phyloP scores from a whole-genome alignment of 805 yeast species.

The Metschnikowia matae region DNA sequence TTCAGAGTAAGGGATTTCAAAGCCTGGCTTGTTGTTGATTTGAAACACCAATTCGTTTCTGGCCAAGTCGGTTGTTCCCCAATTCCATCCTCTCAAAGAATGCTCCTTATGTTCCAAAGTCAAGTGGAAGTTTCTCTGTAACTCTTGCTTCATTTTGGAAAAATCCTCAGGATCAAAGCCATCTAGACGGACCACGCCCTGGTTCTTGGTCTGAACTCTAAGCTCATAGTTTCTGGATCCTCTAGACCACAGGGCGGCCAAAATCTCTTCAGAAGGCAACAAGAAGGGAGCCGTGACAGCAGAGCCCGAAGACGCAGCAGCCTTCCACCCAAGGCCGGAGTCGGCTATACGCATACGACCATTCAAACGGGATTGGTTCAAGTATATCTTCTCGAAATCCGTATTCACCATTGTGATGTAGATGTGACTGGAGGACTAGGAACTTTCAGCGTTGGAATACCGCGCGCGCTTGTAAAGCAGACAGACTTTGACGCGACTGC shows the following conservation, averaged over 20 bases:
- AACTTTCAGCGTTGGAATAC: background rate
- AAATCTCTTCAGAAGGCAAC: constrained; percentile 80
- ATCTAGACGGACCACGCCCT: constrained; percentile 82
- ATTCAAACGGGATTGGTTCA: constrained; percentile 75
- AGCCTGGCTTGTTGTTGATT: constrained; percentile 82
- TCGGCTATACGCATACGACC: constrained; percentile 95
- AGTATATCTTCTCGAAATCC: constrained; percentile 89
- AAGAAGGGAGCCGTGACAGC: constrained; percentile 63
- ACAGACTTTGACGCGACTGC: background rate
- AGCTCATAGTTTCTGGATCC: constrained; percentile 91
- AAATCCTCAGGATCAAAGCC: constrained; percentile 89
- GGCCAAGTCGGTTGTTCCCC: constrained; percentile 94
- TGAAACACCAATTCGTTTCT: constrained; percentile 85
- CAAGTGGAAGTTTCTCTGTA: constrained; percentile 69
- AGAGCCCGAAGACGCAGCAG: constrained; percentile 46
- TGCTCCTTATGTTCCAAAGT: constrained; percentile 83
- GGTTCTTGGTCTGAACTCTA: constrained; percentile 81
- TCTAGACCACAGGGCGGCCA: constrained; percentile 83
- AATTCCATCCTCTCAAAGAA: constrained; percentile 96
- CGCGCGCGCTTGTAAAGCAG: background rate
- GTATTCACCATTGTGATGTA: constrained; percentile 38
- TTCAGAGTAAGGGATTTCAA: constrained; percentile 80
- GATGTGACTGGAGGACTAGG: background rate
- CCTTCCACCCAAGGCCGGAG: constrained; percentile 97
- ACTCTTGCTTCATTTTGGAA: constrained; percentile 72